Conservation (phyloP, 2,329 filamentous ascomycete species). For the Fusarium pininemorale region DNA sequence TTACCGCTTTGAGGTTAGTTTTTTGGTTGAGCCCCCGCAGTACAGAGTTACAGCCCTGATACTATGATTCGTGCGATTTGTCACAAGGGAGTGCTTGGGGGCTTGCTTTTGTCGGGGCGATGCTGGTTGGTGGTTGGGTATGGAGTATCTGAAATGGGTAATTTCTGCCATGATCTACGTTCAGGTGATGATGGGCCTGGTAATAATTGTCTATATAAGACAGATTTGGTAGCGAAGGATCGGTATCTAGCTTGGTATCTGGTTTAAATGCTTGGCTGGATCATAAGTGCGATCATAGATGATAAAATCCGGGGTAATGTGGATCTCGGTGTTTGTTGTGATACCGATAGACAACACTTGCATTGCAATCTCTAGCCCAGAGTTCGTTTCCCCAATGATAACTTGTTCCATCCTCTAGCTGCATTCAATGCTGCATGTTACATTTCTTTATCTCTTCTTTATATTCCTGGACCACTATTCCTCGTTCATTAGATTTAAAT, state of each 20-base stretch:
- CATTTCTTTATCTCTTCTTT: neutral
- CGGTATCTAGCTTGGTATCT: neutral
- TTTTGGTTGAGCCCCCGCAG: neutral
- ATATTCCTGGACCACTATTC: no score
- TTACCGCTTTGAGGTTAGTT: neutral
- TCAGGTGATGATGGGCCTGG: neutral
- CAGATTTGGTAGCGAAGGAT: rapidly evolving
- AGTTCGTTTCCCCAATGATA: no score
- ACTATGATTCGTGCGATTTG: neutral
- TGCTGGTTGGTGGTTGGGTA: neutral
- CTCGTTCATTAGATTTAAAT: no score
- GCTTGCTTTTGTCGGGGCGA: neutral
- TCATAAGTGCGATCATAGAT: neutral
- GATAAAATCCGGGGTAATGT: neutral
- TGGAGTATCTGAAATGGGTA: neutral
- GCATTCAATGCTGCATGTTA: no score
- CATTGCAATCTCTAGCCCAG: neutral
- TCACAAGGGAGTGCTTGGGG: neutral
- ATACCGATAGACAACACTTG: neutral
- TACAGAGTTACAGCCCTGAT: neutral
- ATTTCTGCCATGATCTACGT: neutral
- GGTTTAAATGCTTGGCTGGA: neutral
- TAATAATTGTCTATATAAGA: neutral
- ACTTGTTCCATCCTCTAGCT: neutral
- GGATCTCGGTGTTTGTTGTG: neutral